Evolutionary conservation across 2,329 filamentous ascomycete genomes (phyloP), one percentile per base, ranked within the genome.

Genomic region (Xylaria sp.): DNA sequence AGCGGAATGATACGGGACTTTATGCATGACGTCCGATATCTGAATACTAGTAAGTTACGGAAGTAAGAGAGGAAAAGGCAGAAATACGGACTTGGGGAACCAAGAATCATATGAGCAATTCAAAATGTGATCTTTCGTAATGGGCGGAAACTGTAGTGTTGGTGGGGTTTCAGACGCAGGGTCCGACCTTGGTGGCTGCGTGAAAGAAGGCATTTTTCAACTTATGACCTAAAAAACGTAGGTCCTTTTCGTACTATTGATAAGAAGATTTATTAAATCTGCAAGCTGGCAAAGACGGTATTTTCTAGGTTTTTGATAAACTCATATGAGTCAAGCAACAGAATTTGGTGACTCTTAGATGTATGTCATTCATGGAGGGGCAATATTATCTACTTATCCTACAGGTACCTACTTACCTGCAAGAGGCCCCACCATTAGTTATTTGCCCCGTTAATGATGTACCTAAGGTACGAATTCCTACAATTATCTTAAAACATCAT

Each of bases 71-170:
- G 11, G 11, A 1, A 38, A 7, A 9, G 4, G 44, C 3, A 9
- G 10, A 51, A 11, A 40, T 9, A 76, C 83, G 60, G 82, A 93
- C 86, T 88, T 90, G 57, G 92, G 89, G 76, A 97, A 93, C 96
- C 96, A 99, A 68, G 87, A 88, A 79, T 97, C 92, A 80, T 97
- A 97, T 49, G 96, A 97, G 82, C 95, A 99, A 81, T 97, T 92
- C 63, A 97, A 84, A 69, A 99, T 97, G 77, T 99, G 95, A 56
- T 91, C 88, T 77, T 90, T 92, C 38, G 90, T 93, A 66, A 97
- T 88, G 0, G 93, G 93, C 23, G 94, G 92, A 77, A 99, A 98
- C 23, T 72, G 74, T 58, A 64, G 67, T 59, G 67, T 62, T 57
- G 73, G 70, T 57, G 73, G 68, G 44, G 66, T 66, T 59, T 74